phyloP scores from a whole-genome alignment of 2,329 filamentous ascomycete genomes.

The Xylariomycetidae sp. region DNA sequence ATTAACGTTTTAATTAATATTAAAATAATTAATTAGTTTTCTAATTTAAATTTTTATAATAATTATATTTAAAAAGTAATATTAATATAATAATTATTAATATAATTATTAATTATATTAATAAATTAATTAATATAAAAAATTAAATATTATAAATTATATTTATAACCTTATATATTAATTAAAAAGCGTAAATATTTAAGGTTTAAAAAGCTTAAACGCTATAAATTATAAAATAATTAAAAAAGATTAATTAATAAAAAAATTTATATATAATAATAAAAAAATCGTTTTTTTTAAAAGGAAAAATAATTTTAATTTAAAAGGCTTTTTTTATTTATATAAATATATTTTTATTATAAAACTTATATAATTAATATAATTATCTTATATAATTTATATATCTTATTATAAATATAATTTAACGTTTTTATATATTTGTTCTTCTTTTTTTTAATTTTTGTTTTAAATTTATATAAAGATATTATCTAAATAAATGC shows the following conservation, averaged over 20 bases:
- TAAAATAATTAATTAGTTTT: background rate
- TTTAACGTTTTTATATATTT: too few species aligned
- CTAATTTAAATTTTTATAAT: slow-evolving; percentile 1
- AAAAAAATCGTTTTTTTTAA: too few species aligned
- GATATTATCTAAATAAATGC: too few species aligned
- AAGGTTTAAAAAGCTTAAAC: background rate
- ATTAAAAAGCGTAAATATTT: background rate
- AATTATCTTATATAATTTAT: too few species aligned
- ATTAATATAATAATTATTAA: slow-evolving; percentile 2
- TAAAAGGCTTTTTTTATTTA: too few species aligned
- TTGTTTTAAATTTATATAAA: too few species aligned
- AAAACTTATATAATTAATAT: too few species aligned
- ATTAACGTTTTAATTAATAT: background rate
- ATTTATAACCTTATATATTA: background rate
- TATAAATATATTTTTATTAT: too few species aligned
- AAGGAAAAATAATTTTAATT: too few species aligned
- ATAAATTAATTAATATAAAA: background rate
- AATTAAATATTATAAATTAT: background rate
- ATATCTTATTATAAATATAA: too few species aligned
- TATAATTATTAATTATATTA: background rate
- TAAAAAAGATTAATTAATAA: background rate
- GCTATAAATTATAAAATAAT: background rate
- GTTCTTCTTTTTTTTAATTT: too few species aligned
- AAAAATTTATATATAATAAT: background rate
- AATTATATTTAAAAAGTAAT: slow-evolving; percentile 1